Evolutionary conservation across 257 asterid genomes (phyloP), one percentile per base, ranked within the genome.

Genomic region (Primulina eburnea): DNA sequence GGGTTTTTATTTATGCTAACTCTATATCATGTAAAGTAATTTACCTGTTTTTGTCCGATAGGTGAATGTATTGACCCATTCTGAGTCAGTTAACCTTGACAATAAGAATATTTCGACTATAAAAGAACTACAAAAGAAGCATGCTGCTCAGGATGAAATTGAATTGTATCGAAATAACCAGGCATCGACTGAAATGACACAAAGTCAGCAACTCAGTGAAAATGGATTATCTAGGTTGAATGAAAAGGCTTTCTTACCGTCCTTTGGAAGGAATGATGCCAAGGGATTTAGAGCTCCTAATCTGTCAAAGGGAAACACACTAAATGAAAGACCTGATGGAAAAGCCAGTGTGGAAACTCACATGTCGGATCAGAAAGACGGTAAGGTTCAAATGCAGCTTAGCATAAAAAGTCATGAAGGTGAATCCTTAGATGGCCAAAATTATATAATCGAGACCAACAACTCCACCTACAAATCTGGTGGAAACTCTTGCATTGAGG

Each of bases 1-100:
- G 50, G 50, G 57, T 33, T 50, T 35, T 71, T 29, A 17, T n/a
- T 65, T 2, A 35, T 40, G 60, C 10, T 75, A 14, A 12, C 8
- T 18, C 58, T 11, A 53, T 28, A 21, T 33, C 28, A 40, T 37
- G 11, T 58, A 9, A 28, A 33, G 16, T 32, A 61, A 12, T 35
- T 47, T 12, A 17, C 30, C 37, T 18, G 34, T 67, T 53, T 77
- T 58, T 74, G 65, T 75, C 62, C 52, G 66, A 67, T 72, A 93
- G 98, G 97, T 93, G 79, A 89, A 90, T 72, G 91, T 91, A 64
- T 82, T 93, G 83, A 86, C 89, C 50, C 99, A 93, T 78, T 78
- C 76, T 29, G 57, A 75, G 68, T 80, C 76, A 40, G 82, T 79
- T 62, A 56, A 64, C 3, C 79, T 90, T 61, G 7, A 18, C 0